Evolutionary conservation across 2,329 filamentous ascomycete genomes (phyloP), one percentile per base, ranked within the genome.

Genomic region (Xylariaceae sp.): DNA sequence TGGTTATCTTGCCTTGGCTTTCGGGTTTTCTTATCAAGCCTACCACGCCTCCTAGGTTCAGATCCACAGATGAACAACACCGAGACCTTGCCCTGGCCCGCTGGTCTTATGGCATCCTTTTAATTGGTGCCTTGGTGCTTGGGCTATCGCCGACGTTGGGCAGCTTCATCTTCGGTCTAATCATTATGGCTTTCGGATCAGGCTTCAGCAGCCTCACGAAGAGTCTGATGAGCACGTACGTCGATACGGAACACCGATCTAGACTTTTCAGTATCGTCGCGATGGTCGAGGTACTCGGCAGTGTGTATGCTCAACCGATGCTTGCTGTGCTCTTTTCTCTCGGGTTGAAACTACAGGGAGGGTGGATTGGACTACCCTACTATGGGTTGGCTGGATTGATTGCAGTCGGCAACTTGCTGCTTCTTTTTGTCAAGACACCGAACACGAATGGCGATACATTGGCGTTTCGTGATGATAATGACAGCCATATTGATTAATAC

Each of bases 311-410:
- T 3, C 62, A 62, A 23, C 68, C 67, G 1, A 29, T 70, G 45
- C 60, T 72, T 4, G 68, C 68, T 1, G 64, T 49, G 1, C 62
- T 71, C n/a, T 70, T 70, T 55, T 41, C 65, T 3, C 32, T 69
- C 2, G 69, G 68, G 3, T 59, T 71, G 63, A 60, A 49, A 8
- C 53, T 65, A 7, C 62, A 59, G 1, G 64, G 61, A 1, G 60
- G 30, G 6, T 70, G 67, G 67, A 66, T 70, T 11, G 67, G 68
- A 1, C 58, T 71, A 18, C 67, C 67, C 4, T 70, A 69, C 52
- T 61, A 60, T 39, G 67, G 61, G 1, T 11, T 70, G 6, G 55
- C 64, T 2, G 45, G 55, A 9, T 48, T 69, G 2, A 45, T 63
- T 11, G 52, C 55, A 11, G n/a, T 55, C 11, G 48, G 56, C 8